These are phyloP conservation scores for Acer yangbiense DNA, from an alignment of 345 rosid genomes.

Conservation along the genomic window DNA sequence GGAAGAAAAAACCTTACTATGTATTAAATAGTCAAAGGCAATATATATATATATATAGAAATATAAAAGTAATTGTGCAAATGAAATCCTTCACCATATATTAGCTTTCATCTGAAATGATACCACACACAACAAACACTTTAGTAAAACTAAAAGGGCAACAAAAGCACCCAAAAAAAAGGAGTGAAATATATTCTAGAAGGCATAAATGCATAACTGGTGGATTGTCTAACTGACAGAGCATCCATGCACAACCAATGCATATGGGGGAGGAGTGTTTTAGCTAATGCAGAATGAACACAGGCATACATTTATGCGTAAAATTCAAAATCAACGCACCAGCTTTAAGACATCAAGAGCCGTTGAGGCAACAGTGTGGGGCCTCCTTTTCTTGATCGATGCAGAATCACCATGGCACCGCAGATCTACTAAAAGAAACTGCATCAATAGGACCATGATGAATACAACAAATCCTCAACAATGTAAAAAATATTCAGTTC, in stretches of 20 bases:
- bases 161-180: not conserved
- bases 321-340: not conserved
- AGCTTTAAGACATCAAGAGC: conserved; percentile 89
- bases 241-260: no score
- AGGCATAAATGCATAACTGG: not conserved
- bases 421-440: conserved; percentile 91
- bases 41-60: not conserved
- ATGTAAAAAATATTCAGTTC: not conserved
- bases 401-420: conserved; percentile 99
- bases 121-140: not conserved
- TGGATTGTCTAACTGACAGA: not conserved
- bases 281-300: not conserved
- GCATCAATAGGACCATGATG: conserved; percentile 17
- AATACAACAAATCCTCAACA: conserved; percentile 3
- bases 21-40: not conserved
- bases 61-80: not conserved
- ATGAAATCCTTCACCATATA: not conserved
- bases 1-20: not conserved
- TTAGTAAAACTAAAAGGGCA: no score
- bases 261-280: no score
- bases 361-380: conserved; percentile 81
- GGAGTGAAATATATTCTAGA: not conserved
- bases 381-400: conserved; percentile 61
- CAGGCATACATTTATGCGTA: conserved; percentile 6
- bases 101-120: not conserved